Conservation (phyloP, 2,329 filamentous ascomycete genomes). For the Verticillium zaregamsianum region DNA sequence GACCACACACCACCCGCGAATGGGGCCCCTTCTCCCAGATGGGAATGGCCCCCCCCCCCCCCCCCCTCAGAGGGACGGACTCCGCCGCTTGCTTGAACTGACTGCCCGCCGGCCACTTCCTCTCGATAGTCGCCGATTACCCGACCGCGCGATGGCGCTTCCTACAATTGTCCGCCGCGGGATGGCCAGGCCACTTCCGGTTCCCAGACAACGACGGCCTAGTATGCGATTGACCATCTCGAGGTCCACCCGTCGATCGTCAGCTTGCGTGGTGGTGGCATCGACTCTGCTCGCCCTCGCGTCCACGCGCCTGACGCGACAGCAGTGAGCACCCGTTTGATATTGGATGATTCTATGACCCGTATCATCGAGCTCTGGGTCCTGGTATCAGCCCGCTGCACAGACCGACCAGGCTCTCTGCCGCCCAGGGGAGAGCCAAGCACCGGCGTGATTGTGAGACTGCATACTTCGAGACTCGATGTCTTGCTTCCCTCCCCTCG, state of each 20-base stretch:
- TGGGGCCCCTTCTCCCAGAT: no score
- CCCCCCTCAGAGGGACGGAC: background rate
- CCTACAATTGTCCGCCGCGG: background rate
- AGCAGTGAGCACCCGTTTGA: background rate
- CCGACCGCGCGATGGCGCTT: background rate
- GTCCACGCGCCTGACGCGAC: background rate
- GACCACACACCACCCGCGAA: background rate
- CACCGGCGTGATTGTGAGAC: background rate
- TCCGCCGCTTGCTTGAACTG: background rate
- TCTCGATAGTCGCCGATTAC: background rate
- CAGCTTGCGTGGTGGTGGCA: background rate
- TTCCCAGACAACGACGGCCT: no score
- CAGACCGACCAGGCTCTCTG: background rate
- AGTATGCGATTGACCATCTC: no score
- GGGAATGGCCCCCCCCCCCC: no score
- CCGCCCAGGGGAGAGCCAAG: background rate
- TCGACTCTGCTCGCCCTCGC: background rate
- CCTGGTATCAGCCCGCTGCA: background rate
- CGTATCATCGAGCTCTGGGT: background rate
- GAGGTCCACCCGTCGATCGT: background rate
- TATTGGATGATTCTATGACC: conserved; percentile 1
- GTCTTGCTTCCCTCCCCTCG: background rate
- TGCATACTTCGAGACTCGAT: background rate
- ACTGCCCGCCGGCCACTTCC: background rate
- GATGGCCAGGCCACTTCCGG: background rate